Base-by-base conservation (phyloP, 495 filamentous ascomycete genomes). In the Hyphodiscus hymeniophilus region DNA sequence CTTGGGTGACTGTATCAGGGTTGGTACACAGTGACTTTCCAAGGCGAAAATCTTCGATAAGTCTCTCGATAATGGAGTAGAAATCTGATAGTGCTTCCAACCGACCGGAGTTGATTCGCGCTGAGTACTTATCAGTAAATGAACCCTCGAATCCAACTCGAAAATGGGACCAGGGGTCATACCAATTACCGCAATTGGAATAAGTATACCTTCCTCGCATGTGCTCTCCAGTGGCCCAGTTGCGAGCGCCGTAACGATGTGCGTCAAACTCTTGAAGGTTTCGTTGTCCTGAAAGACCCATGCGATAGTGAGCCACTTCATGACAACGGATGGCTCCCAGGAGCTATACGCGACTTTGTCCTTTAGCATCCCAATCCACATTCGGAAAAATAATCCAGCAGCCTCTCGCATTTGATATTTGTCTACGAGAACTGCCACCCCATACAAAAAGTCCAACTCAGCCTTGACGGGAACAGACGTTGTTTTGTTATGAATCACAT, bases 361-460 rank as follows among this genome's bases (percentile, higher is more conserved):
- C 20, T 57, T 48, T 32, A 68, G 20, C 18, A 50, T 32, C 0
- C 50, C 41, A 16, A 68, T 66, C 74, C 76, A 81, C 7, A 60
- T 59, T 7, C 71, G 65, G 15, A 61, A 60, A 36, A 67, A 69
- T 2, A 72, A 35, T 41, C 61, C 53, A 1, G 76, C 46, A 1
- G 57, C 64, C 13, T 74, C 71, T 12, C 59, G 58, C 47, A 73
- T 70, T 30, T 67, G 54, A 45, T 79, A 75, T 39, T 68, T 69
- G 51, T 80, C 73, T 15, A 73, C 67, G 21, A 80, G 53, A 4
- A 71, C 60, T 20, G 71, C 65, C 36, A 80, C 59, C 47, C 74
- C 65, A 1, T 69, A 67, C 5, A 80, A 64, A 23, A 65, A 66
- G 4, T 75, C 67, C 1, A 78, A 48, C 12, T 56, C 54, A 2